Evolutionary conservation across 257 asterid genomes (phyloP), one percentile per base, ranked within the genome.

Genomic region (Solanum etuberosum): DNA sequence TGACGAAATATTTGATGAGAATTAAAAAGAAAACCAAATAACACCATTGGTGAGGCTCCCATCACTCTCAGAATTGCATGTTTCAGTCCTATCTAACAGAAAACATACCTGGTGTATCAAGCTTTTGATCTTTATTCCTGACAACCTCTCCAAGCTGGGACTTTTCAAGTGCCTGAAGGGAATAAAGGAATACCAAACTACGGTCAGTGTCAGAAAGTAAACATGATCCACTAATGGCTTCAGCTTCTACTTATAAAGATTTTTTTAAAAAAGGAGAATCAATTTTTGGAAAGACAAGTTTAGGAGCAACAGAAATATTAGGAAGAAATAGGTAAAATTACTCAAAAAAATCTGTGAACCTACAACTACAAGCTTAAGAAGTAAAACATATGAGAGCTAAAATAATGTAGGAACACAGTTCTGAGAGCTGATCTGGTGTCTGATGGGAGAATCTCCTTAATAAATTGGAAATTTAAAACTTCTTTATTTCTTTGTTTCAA

Each of bases 141-240:
- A 96, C 94, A 84, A 90, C 91, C 18, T 95, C 98, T 54, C 96
- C 98, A 42, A 96, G 94, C 92, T 96, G 99, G 88, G 98, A 93
- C 94, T 96, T 96, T 57, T 94, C 98, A 87, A 96, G 97, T 48
- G 99, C 98, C 98, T 96, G 92, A 12, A 48, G 42, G 68, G 43
- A 48, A 18, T 20, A 80, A 48, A 81, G 40, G 34, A 48, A 48
- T 48, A 81, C 68, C 85, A 54, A 81, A 9, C 20, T 46, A 21
- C 5, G 7, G 40, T 81, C 42, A 81, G 68, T 48, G n/a, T 81
- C 43, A 21, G 34, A 18, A 29, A 48, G 85, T 12, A 81, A 40
- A 10, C 68, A 81, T 46, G 68, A 81, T 27, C 65, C 65, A 9
- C 25, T 48, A 48, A 81, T 29, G 27, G 14, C 31, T 81, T 81